Conservation (phyloP, 768 basidiomycete genomes). For the Calocera viscosa region DNA sequence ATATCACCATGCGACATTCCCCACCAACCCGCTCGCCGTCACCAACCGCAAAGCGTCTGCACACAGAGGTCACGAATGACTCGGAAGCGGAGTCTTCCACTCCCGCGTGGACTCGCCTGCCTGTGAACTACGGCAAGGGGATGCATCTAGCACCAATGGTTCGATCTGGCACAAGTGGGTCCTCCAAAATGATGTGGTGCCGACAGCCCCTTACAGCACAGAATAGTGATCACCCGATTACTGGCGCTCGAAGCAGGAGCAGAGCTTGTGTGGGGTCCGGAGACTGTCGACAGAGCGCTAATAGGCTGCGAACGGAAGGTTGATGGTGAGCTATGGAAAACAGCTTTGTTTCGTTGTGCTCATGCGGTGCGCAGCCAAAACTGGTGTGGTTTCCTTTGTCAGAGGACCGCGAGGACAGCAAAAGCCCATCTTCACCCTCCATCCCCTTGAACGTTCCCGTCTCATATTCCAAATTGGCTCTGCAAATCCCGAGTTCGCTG, state of each 20-base stretch:
- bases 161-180: constrained; percentile 72
- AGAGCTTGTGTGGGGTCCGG: constrained; percentile 89
- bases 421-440: constrained; percentile 79
- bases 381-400: constrained; percentile 84
- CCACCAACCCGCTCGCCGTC: constrained; percentile 11
- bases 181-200: neutral
- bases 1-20: neutral
- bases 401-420: too few species aligned
- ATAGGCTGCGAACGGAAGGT: constrained; percentile 70
- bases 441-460: constrained; percentile 88
- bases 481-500: constrained; percentile 76
- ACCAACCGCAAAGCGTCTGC: constrained; percentile 39
- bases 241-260: constrained; percentile 88
- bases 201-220: constrained; percentile 16
- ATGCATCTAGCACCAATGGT: constrained; percentile 99
- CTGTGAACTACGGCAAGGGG: constrained; percentile 71
- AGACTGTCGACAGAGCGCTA: constrained; percentile 93
- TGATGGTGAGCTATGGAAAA: constrained; percentile 50
- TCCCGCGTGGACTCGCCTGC: constrained; percentile 38
- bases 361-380: constrained; percentile 42
- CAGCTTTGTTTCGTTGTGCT: neutral
- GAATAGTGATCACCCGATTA: constrained; percentile 67
- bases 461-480: constrained; percentile 95
- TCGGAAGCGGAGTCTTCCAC: constrained; percentile 17
- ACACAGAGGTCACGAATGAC: constrained; percentile 27